Conservation (phyloP, 1,139 yeast species). For the Spathaspora sp. region DNA sequence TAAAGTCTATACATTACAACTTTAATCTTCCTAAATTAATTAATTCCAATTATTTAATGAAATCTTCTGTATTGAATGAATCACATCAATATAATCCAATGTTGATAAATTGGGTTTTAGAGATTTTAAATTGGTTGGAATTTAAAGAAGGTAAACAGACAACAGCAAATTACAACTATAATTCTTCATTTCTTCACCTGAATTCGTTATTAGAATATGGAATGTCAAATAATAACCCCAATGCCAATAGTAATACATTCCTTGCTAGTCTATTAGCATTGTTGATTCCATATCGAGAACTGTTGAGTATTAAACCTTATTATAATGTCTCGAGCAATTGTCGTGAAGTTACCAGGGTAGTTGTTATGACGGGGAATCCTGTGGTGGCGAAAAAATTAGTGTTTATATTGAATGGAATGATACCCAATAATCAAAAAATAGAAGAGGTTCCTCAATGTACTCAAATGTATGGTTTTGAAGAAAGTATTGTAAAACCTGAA, state of each 20-base stretch:
- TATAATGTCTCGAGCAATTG: constrained; percentile 16
- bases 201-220: constrained; percentile 6
- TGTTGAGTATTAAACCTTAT: constrained; percentile 36
- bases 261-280: constrained; percentile 49
- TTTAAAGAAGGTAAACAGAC: constrained; percentile 49
- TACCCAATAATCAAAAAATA: constrained; percentile 26
- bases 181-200: constrained; percentile 9
- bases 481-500: neutral
- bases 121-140: constrained; percentile 60
- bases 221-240: neutral
- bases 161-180: constrained; percentile 5
- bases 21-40: constrained; percentile 49
- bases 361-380: constrained; percentile 60
- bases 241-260: constrained; percentile 21
- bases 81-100: constrained; percentile 20
- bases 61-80: constrained; percentile 16
- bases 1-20: constrained; percentile 40
- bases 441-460: constrained; percentile 1
- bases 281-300: constrained; percentile 36
- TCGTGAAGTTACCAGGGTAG: constrained; percentile 46
- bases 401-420: constrained; percentile 52
- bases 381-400: constrained; percentile 60
- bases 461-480: neutral
- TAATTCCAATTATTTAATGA: constrained; percentile 34
- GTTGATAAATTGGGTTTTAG: constrained; percentile 55